phyloP scores from a whole-genome alignment of 208 protist species.

The Leishmania gerbilli region DNA sequence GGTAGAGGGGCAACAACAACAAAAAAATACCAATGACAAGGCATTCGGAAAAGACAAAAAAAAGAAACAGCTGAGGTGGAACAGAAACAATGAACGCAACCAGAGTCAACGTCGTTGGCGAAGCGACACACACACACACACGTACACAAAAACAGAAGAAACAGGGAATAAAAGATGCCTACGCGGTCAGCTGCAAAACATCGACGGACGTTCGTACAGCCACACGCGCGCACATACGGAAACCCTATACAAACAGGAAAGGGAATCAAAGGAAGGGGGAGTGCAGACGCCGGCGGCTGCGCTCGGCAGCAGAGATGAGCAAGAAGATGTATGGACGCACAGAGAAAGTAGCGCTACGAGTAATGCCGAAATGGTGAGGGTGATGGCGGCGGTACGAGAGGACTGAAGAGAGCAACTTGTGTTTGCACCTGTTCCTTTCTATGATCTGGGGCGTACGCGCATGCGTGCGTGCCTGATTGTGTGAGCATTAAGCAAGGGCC shows the following conservation, averaged over 20 bases:
- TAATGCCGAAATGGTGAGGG: neutral
- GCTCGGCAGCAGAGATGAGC: neutral
- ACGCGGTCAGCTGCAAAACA: neutral
- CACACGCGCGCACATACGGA: neutral
- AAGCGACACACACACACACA: too few relatives aligned
- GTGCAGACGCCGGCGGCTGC: neutral
- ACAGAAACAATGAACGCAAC: neutral
- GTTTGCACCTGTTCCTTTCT: neutral
- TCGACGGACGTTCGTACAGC: neutral
- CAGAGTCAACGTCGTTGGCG: neutral
- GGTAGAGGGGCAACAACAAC: fast-evolving
- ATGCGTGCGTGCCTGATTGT: neutral
- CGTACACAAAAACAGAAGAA: neutral
- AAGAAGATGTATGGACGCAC: neutral
- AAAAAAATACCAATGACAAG: neutral
- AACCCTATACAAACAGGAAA: neutral
- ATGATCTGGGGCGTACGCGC: neutral
- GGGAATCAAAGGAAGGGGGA: neutral
- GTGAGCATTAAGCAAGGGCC: neutral
- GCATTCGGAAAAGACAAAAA: neutral
- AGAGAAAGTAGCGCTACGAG: neutral
- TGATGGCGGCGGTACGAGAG: neutral
- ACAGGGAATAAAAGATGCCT: neutral
- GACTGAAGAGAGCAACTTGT: neutral
- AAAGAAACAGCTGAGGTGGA: neutral